A percentile compares a stretch with the other conserved stretches of the same genome.
phyloP scores from a whole-genome alignment of 2,329 filamentous ascomycete species.

The Diaporthe velutina region DNA sequence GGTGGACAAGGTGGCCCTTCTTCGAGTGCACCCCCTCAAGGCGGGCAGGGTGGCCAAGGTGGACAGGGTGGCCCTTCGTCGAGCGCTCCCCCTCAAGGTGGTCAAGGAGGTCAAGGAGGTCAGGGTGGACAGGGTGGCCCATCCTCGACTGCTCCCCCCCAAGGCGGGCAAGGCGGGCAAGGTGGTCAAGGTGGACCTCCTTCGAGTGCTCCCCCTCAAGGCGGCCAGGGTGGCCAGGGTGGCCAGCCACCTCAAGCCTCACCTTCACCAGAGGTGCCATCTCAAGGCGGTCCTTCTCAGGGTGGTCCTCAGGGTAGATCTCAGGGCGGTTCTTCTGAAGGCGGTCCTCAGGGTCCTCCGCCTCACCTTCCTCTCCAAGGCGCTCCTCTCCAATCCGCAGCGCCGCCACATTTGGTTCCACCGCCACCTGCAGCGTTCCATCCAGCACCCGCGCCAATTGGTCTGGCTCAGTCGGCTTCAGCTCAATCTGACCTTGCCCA shows the following conservation, averaged over 20 bases:
- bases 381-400: background rate
- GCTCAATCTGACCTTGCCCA: slow-evolving; percentile 14
- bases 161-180: background rate
- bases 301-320: background rate
- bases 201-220: background rate
- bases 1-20: background rate
- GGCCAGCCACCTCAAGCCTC: too few relatives aligned
- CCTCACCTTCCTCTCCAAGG: slow-evolving; percentile 23
- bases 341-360: background rate
- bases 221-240: background rate
- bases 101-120: background rate
- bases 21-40: background rate
- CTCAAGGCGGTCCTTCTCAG: background rate
- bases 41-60: background rate
- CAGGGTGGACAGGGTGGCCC: background rate
- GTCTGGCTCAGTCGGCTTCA: slow-evolving; percentile 8
- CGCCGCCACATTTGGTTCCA: background rate
- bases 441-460: background rate
- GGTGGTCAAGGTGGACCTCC: background rate
- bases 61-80: background rate
- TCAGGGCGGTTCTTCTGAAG: slow-evolving; percentile 9
- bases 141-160: background rate
- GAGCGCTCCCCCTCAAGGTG: background rate
- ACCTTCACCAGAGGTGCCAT: too few relatives aligned
- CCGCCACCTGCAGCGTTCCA: background rate